Conservation (phyloP, 345 rosid species). For the Dimocarpus longan region DNA sequence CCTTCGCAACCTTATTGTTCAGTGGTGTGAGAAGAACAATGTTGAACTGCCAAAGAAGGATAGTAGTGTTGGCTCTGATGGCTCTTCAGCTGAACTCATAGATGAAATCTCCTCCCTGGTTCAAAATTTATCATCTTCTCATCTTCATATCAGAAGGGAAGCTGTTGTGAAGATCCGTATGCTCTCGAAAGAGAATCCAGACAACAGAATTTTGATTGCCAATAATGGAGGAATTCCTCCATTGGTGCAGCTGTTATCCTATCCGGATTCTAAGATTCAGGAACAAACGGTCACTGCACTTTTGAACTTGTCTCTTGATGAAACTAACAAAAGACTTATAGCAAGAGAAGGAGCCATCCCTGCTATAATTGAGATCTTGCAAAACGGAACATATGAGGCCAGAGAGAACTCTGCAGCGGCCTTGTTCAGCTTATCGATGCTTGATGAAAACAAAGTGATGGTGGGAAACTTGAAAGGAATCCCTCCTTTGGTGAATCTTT, state of each 20-base stretch:
- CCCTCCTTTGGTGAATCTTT: constrained; percentile 57
- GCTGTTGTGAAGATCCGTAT: constrained; percentile 51
- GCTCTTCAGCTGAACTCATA: constrained; percentile 32
- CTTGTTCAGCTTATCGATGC: constrained; percentile 59
- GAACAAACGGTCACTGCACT: constrained; percentile 72
- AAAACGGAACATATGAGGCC: constrained; percentile 51
- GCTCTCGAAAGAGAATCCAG: constrained; percentile 61
- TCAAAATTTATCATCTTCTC: constrained; percentile 41
- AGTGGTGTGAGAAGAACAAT: constrained; percentile 60
- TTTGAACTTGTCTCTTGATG: constrained; percentile 61
- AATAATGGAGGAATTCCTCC: constrained; percentile 52
- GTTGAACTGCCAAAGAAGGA: constrained; percentile 52
- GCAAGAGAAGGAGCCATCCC: constrained; percentile 64
- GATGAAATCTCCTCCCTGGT: constrained; percentile 46
- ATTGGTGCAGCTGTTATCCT: constrained; percentile 49
- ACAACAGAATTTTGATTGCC: constrained; percentile 59
- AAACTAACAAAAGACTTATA: constrained; percentile 52
- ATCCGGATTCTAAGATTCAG: constrained; percentile 49
- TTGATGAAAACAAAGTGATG: constrained; percentile 59
- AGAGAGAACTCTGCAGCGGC: constrained; percentile 68
- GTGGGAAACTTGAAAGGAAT: constrained; percentile 52
- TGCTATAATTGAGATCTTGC: constrained; percentile 48
- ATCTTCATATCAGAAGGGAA: constrained; percentile 30
- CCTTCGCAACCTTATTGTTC: constrained; percentile 54
- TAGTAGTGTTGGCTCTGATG: constrained; percentile 16